A percentile compares a stretch with the other conserved stretches of the same genome.
Evolutionary conservation across 352 stramenopile species (phyloP).

Genomic region (Phytophthora sansomeana): DNA sequence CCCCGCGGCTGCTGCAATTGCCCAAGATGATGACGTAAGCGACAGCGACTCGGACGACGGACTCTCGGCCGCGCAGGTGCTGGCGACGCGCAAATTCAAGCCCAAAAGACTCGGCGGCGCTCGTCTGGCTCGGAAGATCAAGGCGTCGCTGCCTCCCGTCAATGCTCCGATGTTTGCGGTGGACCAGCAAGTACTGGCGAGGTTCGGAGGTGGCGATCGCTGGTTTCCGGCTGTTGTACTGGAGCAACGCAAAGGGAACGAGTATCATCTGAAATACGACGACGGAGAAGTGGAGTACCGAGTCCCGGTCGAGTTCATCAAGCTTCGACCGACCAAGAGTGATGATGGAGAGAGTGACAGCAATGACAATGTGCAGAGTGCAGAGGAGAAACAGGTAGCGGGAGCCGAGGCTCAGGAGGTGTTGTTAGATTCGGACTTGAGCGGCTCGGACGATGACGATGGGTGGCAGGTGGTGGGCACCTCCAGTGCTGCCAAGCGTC

Average conservation of each 20-base stretch:
- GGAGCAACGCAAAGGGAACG: constrained; percentile 76
- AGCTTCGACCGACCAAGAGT: constrained; percentile 16
- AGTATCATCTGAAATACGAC: constrained; percentile 84
- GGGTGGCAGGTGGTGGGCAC: constrained; percentile 77
- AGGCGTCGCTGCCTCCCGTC: constrained; percentile 27
- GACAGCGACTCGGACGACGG: constrained; percentile 71
- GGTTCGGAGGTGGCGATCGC: constrained; percentile 57
- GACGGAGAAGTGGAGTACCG: constrained; percentile 78
- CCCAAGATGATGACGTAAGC: constrained; percentile 29
- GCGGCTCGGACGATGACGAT: constrained; percentile 59
- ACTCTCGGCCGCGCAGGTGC: constrained; percentile 63
- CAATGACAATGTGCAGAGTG: constrained; percentile 2
- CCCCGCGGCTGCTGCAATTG: constrained; percentile 9
- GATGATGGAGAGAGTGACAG: constrained; percentile 22
- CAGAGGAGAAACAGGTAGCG: constrained; percentile 10
- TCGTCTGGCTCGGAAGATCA: constrained; percentile 28
- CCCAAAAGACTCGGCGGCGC: constrained; percentile 57
- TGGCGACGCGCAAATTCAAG: constrained; percentile 71
- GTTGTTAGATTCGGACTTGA: constrained; percentile 28
- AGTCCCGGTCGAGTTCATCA: constrained; percentile 67
- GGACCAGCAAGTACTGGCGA: constrained; percentile 63
- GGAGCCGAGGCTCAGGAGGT: constrained; percentile 16
- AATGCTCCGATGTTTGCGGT: constrained; percentile 40
- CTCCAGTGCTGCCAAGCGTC: constrained; percentile 28
- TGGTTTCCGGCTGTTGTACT: constrained; percentile 76